These are phyloP conservation scores for Orbilia blumenaviensis DNA, from an alignment of 2,329 filamentous ascomycete genomes.

Conservation along the genomic window DNA sequence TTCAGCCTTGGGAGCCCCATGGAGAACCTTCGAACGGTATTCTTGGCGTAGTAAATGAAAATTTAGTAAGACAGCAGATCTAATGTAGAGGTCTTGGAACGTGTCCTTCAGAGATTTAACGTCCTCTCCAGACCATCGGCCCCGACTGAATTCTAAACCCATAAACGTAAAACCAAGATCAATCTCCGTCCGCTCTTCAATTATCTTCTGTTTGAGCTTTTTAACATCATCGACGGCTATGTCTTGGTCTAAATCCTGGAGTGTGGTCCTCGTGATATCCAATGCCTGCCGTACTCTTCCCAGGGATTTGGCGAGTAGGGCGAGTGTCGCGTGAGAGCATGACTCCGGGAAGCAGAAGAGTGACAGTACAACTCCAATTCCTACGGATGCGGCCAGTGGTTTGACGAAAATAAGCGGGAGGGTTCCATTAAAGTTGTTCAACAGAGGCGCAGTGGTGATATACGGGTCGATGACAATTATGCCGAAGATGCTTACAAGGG, in stretches of 20 bases:
- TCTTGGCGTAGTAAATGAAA: conserved; percentile 48
- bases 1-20: conserved; percentile 7
- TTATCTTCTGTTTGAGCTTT: conserved; percentile 35
- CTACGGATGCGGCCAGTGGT: conserved; percentile 64
- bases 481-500: conserved; percentile 63
- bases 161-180: conserved; percentile 40
- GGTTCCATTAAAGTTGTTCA: conserved; percentile 62
- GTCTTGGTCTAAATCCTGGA: conserved; percentile 18
- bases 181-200: conserved; percentile 24
- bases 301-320: conserved; percentile 57
- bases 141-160: conserved; percentile 36
- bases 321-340: conserved; percentile 63
- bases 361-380: conserved; percentile 63
- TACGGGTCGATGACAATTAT: conserved; percentile 65
- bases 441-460: conserved; percentile 62
- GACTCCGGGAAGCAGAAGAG: conserved; percentile 66
- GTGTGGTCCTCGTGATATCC: conserved; percentile 25
- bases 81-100: conserved; percentile 47
- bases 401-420: conserved; percentile 62
- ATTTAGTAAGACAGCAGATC: conserved; percentile 34
- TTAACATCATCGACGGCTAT: conserved; percentile 42
- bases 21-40: conserved; percentile 36
- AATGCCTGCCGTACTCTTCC: conserved; percentile 38
- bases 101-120: conserved; percentile 25
- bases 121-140: conserved; percentile 47